Percentiles rank a stretch among this genome's conserved stretches.
These are phyloP conservation scores for Moesziomyces globuligerus DNA, from an alignment of 1,284 basidiomycete species.

Conservation along the genomic window DNA sequence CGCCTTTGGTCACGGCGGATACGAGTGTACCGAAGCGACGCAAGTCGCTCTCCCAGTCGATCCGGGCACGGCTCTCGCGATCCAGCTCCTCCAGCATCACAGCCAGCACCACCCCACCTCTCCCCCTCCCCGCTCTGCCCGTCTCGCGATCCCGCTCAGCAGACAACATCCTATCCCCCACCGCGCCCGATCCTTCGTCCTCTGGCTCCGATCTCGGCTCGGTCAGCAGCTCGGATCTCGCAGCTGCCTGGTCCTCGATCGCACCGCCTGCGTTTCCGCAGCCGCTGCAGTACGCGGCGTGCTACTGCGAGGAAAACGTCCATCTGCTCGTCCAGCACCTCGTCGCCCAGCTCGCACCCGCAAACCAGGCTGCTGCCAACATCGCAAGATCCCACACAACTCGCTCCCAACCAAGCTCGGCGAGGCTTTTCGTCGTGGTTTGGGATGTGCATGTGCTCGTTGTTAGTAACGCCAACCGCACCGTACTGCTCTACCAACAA, in stretches of 20 bases:
- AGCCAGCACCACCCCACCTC: not conserved
- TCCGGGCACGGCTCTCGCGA: conserved; percentile 1
- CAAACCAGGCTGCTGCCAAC: conserved; percentile 10
- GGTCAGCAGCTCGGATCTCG: conserved; percentile 1
- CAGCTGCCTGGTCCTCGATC: conserved; percentile 8
- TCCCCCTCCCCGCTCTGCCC: not conserved
- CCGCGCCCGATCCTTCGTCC: not conserved
- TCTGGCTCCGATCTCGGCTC: too few relatives aligned
- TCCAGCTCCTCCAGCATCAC: not conserved
- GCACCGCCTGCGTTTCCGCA: conserved; percentile 17
- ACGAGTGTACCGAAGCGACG: not conserved
- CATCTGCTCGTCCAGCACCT: conserved; percentile 34
- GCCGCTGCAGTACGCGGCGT: conserved; percentile 18
- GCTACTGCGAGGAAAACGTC: conserved; percentile 60
- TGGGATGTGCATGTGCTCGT: conserved; percentile 49
- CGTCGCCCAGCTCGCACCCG: not conserved
- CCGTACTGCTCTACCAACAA: conserved; percentile 47
- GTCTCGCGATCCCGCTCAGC: not conserved
- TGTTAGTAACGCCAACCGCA: conserved; percentile 40
- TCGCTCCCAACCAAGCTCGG: not conserved
- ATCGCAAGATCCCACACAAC: conserved; percentile 1
- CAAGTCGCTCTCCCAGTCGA: conserved; percentile 4
- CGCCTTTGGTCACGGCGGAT: too few relatives aligned
- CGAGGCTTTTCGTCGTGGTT: conserved; percentile 7
- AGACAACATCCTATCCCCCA: not conserved